Base-by-base conservation (phyloP, 495 filamentous ascomycete genomes). In the Aspergillus olivimuriae region DNA sequence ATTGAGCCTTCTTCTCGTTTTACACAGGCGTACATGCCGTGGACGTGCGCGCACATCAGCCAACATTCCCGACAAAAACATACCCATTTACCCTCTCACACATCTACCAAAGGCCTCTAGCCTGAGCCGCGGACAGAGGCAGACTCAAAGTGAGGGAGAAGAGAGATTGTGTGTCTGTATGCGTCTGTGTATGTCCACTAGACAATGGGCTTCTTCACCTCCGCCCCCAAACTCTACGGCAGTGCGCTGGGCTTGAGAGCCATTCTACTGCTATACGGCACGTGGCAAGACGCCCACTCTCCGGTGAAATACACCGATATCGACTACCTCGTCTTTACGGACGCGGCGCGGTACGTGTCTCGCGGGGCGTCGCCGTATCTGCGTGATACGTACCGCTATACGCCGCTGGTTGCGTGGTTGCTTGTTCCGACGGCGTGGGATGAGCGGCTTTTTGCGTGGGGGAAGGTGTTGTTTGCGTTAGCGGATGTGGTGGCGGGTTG, bases 291-390 rank as follows among this genome's bases (percentile, higher is more conserved):
- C 61, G 81, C 86, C 46, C 74, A 87, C 66, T 92, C 89, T 8
- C 75, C 89, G 2, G 65, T 98, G 53, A 95, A 95, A 65, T 98
- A 96, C 74, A 98, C 94, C 41, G 92, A 98, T 65, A 95, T 98
- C 57, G 92, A 98, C 75, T 98, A 98, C 72, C 81, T 86, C 53
- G 92, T 98, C 47, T 98, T 98, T 73, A 97, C 94, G n/a, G 89
- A 95, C 60, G 92, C 92, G 8, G 78, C 94, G 6, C 86, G 85
- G 47, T 90, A 83, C 59, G 74, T 87, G 32, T 65, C 74, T 0
- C 69, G 62, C 19, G 72, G 84, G 2, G 60, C 53, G 2, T 86
- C 86, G 2, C 92, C 92, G 0, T 98, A 98, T 61, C 67, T 73
- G 17, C 77, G 92, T 23, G 92, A 92, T 55, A 98, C 92, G 0